A percentile compares a stretch with the other conserved stretches of the same genome.
phyloP scores from a whole-genome alignment of 164 flowering plant genomes.

The Vitis labrusca region DNA sequence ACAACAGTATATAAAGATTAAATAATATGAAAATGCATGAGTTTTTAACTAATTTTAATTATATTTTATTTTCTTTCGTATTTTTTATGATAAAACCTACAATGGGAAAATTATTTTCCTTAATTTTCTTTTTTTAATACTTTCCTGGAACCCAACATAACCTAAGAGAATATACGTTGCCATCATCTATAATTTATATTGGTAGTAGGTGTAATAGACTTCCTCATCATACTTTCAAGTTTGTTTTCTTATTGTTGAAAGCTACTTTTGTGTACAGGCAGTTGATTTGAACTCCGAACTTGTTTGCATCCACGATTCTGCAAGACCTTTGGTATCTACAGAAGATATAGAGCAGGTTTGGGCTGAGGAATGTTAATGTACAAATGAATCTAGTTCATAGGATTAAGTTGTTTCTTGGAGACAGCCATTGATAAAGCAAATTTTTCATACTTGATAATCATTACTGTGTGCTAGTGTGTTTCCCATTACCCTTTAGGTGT shows the following conservation, averaged over 20 bases:
- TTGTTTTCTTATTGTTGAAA: neutral
- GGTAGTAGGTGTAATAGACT: neutral
- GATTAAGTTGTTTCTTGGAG: neutral
- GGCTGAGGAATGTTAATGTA: neutral
- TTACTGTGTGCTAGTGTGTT: neutral
- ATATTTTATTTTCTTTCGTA: too few relatives aligned
- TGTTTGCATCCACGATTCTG: conserved; percentile 96
- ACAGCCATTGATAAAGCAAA: neutral
- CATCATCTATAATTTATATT: neutral
- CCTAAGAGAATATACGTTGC: neutral
- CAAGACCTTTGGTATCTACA: conserved; percentile 79
- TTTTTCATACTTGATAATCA: too few relatives aligned
- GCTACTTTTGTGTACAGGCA: conserved; percentile 47
- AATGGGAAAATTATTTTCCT: too few relatives aligned
- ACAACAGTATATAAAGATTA: too few relatives aligned
- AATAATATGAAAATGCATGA: too few relatives aligned
- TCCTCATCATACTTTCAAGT: too few relatives aligned
- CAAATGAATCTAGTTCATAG: neutral
- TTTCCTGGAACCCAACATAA: neutral
- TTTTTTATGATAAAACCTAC: too few relatives aligned
- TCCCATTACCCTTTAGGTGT: neutral
- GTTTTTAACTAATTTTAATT: too few relatives aligned
- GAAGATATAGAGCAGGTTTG: conserved; percentile 76
- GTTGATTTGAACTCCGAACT: conserved; percentile 74
- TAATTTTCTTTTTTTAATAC: neutral